Percentiles rank a stretch among this genome's conserved stretches.
phyloP scores from a whole-genome alignment of 2,329 filamentous ascomycete genomes.

The Xylogone sp. region DNA sequence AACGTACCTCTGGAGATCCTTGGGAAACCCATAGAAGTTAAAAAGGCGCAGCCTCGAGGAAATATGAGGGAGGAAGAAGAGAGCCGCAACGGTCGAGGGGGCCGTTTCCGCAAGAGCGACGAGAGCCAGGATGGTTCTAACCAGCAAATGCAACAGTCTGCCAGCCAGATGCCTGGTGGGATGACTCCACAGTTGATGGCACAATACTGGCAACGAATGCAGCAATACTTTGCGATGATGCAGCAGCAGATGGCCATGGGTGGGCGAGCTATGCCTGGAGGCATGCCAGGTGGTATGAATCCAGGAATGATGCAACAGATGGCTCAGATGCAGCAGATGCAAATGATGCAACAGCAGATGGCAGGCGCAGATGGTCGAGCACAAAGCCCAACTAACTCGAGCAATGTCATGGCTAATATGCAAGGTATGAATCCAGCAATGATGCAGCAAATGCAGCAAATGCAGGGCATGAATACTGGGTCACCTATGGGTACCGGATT shows the following conservation, averaged over 20 bases:
- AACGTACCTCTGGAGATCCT: constrained; percentile 84
- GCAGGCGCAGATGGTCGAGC: constrained; percentile 24
- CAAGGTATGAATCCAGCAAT: constrained; percentile 37
- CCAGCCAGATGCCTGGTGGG: constrained; percentile 43
- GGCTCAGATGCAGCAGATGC: constrained; percentile 57
- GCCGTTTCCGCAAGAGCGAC: constrained; percentile 50
- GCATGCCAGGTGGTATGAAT: constrained; percentile 64
- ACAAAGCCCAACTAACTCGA: constrained; percentile 28
- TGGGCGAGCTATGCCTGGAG: constrained; percentile 52
- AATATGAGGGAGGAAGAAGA: constrained; percentile 92
- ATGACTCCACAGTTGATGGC: constrained; percentile 98
- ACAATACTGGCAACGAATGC: constrained; percentile 97
- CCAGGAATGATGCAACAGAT: constrained; percentile 73
- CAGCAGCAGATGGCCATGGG: constrained; percentile 86
- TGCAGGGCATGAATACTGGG: constrained; percentile 40
- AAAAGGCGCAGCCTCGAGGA: constrained; percentile 92
- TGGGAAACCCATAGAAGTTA: constrained; percentile 95
- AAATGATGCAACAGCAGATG: constrained; percentile 39
- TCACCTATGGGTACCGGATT: constrained; percentile 27
- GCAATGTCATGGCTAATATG: constrained; percentile 25
- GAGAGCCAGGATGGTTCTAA: constrained; percentile 40
- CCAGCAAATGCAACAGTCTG: constrained; percentile 26
- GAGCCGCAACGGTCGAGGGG: constrained; percentile 47
- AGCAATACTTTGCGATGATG: constrained; percentile 94
- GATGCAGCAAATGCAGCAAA: constrained; percentile 51